Evolutionary conservation across 2,329 filamentous ascomycete genomes (phyloP).

Genomic region (Trichophaea hybrida): DNA sequence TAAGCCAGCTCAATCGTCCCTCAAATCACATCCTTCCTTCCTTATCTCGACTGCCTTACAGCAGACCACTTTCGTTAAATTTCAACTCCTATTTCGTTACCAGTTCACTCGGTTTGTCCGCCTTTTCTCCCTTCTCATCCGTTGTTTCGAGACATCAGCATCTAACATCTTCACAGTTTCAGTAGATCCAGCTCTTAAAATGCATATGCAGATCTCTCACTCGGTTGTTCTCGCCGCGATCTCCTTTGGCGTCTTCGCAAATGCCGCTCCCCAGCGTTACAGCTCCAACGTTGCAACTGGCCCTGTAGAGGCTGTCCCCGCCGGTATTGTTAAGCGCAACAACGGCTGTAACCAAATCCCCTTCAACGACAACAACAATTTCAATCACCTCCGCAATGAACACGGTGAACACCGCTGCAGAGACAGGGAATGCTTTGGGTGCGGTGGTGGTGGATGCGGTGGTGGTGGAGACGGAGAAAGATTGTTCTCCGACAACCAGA

Average conservation of each 20-base stretch:
- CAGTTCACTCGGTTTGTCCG: constrained; percentile 2
- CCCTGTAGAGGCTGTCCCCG: constrained; percentile 1
- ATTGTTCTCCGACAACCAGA: constrained; percentile 13
- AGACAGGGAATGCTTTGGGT: neutral
- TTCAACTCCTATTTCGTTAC: constrained; percentile 4
- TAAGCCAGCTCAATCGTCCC: neutral
- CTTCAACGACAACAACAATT: neutral
- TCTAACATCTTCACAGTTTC: neutral
- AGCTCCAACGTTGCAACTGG: neutral
- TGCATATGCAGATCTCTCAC: constrained; percentile 20
- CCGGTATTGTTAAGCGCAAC: constrained; percentile 8
- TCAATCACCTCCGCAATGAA: neutral
- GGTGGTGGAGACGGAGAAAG: neutral
- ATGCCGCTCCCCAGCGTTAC: constrained; percentile 7
- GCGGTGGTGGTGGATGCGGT: neutral
- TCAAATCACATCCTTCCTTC: constrained; percentile 7
- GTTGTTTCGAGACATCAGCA: neutral
- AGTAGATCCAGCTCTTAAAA: constrained; percentile 6
- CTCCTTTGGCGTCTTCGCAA: constrained; percentile 17
- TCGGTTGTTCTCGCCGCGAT: constrained; percentile 16
- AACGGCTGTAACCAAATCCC: neutral
- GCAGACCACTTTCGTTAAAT: neutral
- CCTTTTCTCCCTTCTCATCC: neutral
- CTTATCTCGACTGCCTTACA: neutral
- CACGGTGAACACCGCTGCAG: neutral